Base-by-base conservation (phyloP, 768 basidiomycete species). In the Amanita molliuscula region DNA sequence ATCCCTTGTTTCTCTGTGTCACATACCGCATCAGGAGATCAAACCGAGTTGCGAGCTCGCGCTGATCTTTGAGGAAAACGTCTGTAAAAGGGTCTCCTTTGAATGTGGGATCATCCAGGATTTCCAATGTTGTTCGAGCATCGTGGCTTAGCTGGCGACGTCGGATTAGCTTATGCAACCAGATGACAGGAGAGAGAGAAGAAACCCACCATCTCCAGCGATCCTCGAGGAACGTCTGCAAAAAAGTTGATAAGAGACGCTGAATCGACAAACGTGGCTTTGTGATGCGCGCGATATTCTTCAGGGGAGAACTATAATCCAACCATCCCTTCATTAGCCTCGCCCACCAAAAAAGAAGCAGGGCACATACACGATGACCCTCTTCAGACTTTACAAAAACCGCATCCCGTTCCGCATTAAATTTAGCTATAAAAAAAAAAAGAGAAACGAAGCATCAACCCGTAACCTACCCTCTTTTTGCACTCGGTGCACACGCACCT, bases 241-340 rank as follows among this genome's bases (percentile, higher is more conserved):
- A 95, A 65, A 8, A 94, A 59, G 60, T 99, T 98, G 42, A 85
- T 70, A 6, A 74, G 73, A 0, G 90, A 88, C 0, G 81, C 75
- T 1, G 84, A 76, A 58, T 94, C 93, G 1, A 95, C 84, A 44
- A 95, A 81, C 16, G 86, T 73, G 6, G 82, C 74, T 3, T 71
- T 67, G 47, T 75, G 69, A 38, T 69, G 63, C 23, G 65, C 65
- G 16, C 60, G 52, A 57, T 86, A 89, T 42, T 81, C 78, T 37
- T 78, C 73, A 7, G 75, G 72, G 3, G 72, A 48, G 54, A 76
- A 85, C 86, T 88, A 56, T 4, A 7, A 36, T 48, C 29, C 48
- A 50, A 21, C 4, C 37, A 18, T 38, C 38, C n/a, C n/a, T n/a
- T n/a, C n/a, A n/a, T n/a, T n/a, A 41, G 18, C 20, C 20, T 18